Base-by-base conservation (phyloP, 2,329 filamentous ascomycete species). In the Hymenoscyphus fructigenus region DNA sequence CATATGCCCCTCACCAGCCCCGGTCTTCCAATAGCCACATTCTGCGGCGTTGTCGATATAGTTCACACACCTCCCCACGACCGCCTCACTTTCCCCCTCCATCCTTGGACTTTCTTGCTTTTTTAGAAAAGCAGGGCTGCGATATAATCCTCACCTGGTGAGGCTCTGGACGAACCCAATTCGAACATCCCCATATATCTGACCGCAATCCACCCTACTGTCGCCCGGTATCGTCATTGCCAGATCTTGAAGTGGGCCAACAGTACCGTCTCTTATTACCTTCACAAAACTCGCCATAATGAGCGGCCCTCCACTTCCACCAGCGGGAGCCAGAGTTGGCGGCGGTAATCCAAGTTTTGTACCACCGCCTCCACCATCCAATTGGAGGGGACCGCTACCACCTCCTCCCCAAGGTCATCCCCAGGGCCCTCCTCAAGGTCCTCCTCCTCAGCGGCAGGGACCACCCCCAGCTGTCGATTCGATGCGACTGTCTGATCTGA, bases 401-500 rank as follows among this genome's bases (percentile, higher is more conserved):
- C 36, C 32, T 26, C 60, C 57, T 41, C 53, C 63, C 62, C 20
- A 59, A 47, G 23, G 57, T 61, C 57, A 36, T 58, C 3, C 10
- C 12, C 26, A 12, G n/a, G 32, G 32, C 17, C 34, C 29, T 15
- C 34, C 47, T 57, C 60, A 57, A 59, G 59, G 53, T 29, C 57
- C 57, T 47, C 58, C 36, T 38, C 57, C 47, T 2, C 57, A 34
- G 23, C 36, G 15, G 28, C 60, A 26, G 32, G 23, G 23, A 1
- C 53, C 9, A 26, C 68, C 65, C 2, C 67, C 63, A 28, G 60
- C 66, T 55, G 10, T 64, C 41, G 63, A 66, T 36, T 73, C 72
- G 15, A 68, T 59, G 23, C 60, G 67, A 28, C 64, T 72, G 29
- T 58, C 63, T 4, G 72, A 75, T 32, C 67, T 75, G 50, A 69